Evolutionary conservation across 495 filamentous ascomycete genomes (phyloP).

Genomic region (Penicillium antarcticum): DNA sequence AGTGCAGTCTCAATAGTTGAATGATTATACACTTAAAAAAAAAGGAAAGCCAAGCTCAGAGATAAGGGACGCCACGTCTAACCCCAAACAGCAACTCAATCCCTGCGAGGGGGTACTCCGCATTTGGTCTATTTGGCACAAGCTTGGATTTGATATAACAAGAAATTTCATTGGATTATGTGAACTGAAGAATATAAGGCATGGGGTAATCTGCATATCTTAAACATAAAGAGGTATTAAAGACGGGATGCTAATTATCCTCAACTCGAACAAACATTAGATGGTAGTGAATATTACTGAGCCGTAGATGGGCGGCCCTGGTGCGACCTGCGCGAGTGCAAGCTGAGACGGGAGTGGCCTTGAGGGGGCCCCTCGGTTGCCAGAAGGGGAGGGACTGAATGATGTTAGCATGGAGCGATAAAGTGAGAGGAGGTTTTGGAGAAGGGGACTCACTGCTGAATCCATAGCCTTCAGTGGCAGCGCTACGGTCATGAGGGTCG

Average conservation of each 20-base stretch:
- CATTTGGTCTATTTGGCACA: background rate
- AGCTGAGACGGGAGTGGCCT: constrained; percentile 12
- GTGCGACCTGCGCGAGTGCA: constrained; percentile 21
- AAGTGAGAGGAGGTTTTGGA: background rate
- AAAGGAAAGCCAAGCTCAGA: background rate
- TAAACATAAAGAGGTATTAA: constrained; percentile 5
- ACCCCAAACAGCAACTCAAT: constrained; percentile 10
- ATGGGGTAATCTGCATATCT: background rate
- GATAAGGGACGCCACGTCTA: constrained; percentile 2
- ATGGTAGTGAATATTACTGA: constrained; percentile 9
- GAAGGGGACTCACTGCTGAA: constrained; percentile 43
- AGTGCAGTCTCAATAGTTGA: background rate
- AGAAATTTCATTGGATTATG: background rate
- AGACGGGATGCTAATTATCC: background rate
- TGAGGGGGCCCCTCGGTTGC: constrained; percentile 18
- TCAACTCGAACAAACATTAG: constrained; percentile 4
- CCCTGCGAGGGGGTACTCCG: constrained; percentile 9
- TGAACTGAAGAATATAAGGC: background rate
- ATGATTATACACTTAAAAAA: background rate
- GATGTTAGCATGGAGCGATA: background rate
- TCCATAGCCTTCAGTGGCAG: constrained; percentile 65
- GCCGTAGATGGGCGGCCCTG: constrained; percentile 24
- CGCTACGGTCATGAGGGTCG: constrained; percentile 60
- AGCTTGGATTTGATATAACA: background rate
- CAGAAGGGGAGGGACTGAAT: constrained; percentile 27